Percentiles rank a stretch among this genome's conserved stretches.
phyloP scores from a whole-genome alignment of 108 stramenopile genomes.

The Discostella stelligeroides region DNA sequence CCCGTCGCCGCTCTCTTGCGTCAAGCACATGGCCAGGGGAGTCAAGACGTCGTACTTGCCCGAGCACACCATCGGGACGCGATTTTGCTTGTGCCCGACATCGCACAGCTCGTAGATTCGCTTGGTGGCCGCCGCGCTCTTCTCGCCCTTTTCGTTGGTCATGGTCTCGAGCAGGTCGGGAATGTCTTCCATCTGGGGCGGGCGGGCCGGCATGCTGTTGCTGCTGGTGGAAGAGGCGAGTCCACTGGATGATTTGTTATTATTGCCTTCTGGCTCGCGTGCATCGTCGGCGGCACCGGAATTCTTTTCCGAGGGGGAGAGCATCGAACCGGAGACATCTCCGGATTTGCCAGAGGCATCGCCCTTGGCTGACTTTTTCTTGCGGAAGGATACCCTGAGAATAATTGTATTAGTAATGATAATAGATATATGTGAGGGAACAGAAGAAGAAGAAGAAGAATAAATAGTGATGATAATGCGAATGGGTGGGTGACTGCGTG shows the following conservation, averaged over 20 bases:
- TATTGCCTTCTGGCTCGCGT: conserved; percentile 7
- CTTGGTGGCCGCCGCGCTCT: conserved; percentile 88
- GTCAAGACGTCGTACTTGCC: conserved; percentile 90
- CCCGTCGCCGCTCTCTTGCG: conserved; percentile 87
- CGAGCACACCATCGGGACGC: conserved; percentile 91
- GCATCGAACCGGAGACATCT: neutral
- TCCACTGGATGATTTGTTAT: neutral
- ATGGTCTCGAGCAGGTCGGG: conserved; percentile 87
- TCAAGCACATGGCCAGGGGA: conserved; percentile 86
- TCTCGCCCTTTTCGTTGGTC: conserved; percentile 84
- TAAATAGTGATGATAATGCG: too few species aligned
- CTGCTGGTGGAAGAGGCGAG: conserved; percentile 13
- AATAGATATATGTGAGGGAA: too few species aligned
- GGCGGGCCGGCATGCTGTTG: conserved; percentile 26
- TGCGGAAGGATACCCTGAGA: conserved; percentile 49
- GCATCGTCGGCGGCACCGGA: conserved; percentile 10
- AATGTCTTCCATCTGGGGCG: conserved; percentile 89
- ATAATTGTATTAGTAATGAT: neutral
- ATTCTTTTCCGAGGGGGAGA: neutral
- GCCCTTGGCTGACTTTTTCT: conserved; percentile 32
- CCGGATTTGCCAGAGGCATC: conserved; percentile 7
- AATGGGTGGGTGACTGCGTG: too few species aligned
- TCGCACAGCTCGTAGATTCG: conserved; percentile 92
- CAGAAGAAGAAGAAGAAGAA: too few species aligned
- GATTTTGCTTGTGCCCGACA: conserved; percentile 93